These are phyloP conservation scores for Aspergillus sp. DNA, from an alignment of 2,329 filamentous ascomycete genomes.

Conservation along the genomic window DNA sequence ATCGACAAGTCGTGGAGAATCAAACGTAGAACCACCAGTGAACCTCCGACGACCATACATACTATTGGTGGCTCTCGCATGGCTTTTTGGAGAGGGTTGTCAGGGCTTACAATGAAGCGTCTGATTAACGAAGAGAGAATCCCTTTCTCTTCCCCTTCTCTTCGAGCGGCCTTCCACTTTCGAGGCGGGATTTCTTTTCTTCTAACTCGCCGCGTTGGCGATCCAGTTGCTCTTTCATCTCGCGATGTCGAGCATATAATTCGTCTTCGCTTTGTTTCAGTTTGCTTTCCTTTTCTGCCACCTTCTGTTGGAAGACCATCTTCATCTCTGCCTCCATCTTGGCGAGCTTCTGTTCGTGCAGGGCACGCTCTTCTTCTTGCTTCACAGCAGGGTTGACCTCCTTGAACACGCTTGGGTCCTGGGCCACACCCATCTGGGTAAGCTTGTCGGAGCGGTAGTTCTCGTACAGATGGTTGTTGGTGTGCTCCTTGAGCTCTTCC, in stretches of 20 bases:
- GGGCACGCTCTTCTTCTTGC: conserved; percentile 96
- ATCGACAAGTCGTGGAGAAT: conserved; percentile 28
- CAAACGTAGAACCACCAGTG: conserved; percentile 23
- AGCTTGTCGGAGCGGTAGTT: conserved; percentile 99
- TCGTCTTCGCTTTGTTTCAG: conserved; percentile 99
- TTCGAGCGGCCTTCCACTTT: conserved; percentile 92
- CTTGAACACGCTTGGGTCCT: conserved; percentile 99
- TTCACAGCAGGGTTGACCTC: conserved; percentile 99
- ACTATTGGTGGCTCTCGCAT: conserved; percentile 20
- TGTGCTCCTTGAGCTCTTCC: conserved; percentile 99
- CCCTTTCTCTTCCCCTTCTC: conserved; percentile 99
- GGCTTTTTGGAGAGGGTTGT: conserved; percentile 12
- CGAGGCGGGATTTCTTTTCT: conserved; percentile 95
- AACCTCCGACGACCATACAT: conserved; percentile 22
- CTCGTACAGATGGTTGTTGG: conserved; percentile 98
- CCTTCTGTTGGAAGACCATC: conserved; percentile 99
- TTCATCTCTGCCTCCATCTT: conserved; percentile 99
- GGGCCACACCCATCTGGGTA: conserved; percentile 94
- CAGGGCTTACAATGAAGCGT: conserved; percentile 13
- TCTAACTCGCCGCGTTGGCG: conserved; percentile 92
- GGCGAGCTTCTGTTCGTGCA: conserved; percentile 99
- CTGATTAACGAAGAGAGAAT: conserved; percentile 87
- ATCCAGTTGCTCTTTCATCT: conserved; percentile 99
- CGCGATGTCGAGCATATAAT: conserved; percentile 93
- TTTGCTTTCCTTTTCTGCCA: conserved; percentile 99